phyloP scores from a whole-genome alignment of 768 basidiomycete genomes.

The Lentinus tigrinus region DNA sequence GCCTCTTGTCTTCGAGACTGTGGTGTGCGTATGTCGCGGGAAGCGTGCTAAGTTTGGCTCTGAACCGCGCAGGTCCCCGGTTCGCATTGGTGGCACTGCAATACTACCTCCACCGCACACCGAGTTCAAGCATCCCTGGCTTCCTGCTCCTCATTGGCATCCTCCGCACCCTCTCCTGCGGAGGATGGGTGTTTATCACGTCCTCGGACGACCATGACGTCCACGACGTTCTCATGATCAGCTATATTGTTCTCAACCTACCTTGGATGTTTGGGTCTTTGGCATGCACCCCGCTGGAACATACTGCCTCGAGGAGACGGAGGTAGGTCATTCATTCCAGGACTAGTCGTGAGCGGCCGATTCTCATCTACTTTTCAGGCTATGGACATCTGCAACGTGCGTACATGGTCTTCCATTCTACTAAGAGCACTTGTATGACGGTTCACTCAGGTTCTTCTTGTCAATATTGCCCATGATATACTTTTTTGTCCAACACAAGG shows the following conservation, averaged over 20 bases:
- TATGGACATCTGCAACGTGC: constrained; percentile 51
- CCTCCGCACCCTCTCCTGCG: constrained; percentile 76
- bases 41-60: no score
- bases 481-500: constrained; percentile 85
- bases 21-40: background rate
- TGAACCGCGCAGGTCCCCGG: constrained; percentile 57
- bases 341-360: background rate
- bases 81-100: constrained; percentile 64
- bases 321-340: constrained; percentile 45
- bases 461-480: constrained; percentile 74
- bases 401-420: no score
- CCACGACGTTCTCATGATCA: constrained; percentile 87
- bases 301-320: constrained; percentile 42
- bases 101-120: constrained; percentile 54
- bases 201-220: constrained; percentile 79
- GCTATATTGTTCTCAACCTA: constrained; percentile 78
- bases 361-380: constrained; percentile 36
- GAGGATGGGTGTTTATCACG: constrained; percentile 92
- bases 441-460: constrained; percentile 61
- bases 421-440: no score
- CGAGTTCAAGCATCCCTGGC: constrained; percentile 41
- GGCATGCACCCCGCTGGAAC: constrained; percentile 45
- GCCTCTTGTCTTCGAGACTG: no score
- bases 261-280: constrained; percentile 88
- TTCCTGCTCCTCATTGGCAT: constrained; percentile 62